A percentile compares a stretch with the other conserved stretches of the same genome.
Conservation (phyloP, 2,329 filamentous ascomycete genomes). For the Colletotrichum viniferum region DNA sequence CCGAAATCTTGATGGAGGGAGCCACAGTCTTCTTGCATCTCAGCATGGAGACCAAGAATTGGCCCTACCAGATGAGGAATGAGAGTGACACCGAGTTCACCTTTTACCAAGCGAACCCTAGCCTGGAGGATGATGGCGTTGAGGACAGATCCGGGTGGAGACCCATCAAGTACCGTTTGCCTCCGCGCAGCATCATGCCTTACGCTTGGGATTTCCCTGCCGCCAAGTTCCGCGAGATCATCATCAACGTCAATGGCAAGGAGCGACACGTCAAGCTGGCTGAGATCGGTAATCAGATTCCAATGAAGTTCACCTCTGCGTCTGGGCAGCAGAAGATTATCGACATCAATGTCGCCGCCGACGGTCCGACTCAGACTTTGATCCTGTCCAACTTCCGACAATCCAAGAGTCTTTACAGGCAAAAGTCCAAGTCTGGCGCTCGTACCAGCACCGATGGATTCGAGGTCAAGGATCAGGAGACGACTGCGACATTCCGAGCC, state of each 20-base stretch:
- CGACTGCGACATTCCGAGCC: constrained; percentile 85
- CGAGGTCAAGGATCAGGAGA: constrained; percentile 92
- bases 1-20: constrained; percentile 90
- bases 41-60: constrained; percentile 89
- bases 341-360: constrained; percentile 93
- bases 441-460: constrained; percentile 71
- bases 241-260: constrained; percentile 78
- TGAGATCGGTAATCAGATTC: constrained; percentile 94
- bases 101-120: constrained; percentile 94
- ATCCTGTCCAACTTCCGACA: constrained; percentile 93
- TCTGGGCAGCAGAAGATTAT: constrained; percentile 82
- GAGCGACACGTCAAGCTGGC: constrained; percentile 93
- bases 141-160: constrained; percentile 89
- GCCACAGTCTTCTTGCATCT: constrained; percentile 94
- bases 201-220: constrained; percentile 99
- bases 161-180: constrained; percentile 89
- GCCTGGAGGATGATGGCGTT: constrained; percentile 85
- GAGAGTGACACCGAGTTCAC: constrained; percentile 97
- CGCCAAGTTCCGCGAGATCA: constrained; percentile 92
- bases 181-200: constrained; percentile 96
- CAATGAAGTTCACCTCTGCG: constrained; percentile 82
- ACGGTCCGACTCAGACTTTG: constrained; percentile 92
- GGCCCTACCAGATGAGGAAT: constrained; percentile 98
- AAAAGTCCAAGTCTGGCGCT: constrained; percentile 58
- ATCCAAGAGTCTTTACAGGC: constrained; percentile 87